Evolutionary conservation across 2,329 filamentous ascomycete genomes (phyloP), one percentile per base, ranked within the genome.

Genomic region (Sporothrix curviconia): DNA sequence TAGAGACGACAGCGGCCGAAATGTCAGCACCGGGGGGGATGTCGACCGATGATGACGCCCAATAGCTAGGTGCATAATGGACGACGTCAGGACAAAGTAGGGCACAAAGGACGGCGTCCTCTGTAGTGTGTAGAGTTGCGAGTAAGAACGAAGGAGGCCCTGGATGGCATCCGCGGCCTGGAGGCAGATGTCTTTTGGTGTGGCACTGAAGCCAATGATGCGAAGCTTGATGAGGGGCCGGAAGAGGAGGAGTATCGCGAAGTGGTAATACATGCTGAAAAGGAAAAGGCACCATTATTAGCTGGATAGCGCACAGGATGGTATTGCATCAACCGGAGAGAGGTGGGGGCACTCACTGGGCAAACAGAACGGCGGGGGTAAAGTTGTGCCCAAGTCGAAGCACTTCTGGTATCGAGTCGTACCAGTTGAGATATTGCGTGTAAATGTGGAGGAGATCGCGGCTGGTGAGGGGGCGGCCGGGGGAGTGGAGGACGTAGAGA

Each of bases 171-270:
- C 79, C 30, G 81, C 80, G 1, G 81, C 81, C 62, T 83, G 80
- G 2, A 77, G 77, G 68, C 86, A 89, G 15, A 87, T 81, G 60
- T 87, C 83, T 39, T 80, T 78, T 7, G 86, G 86, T 4, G 76
- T 75, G 2, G 89, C 74, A 53, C 80, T 78, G 7, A 84, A 87
- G 8, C 82, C 80, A 49, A 86, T 78, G 64, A 88, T 82, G 9
- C 75, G 74, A 7, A 84, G 66, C 61, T 82, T 88, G 65, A 89
- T 84, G 37, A 90, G 76, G 0, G 87, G 87, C 7, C 87, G 78
- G 67, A 90, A 90, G 1, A 91, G 78, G n/a, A 89, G 78, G 0
- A 87, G 69, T n/a, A 86, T 85, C 30, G 83, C 80, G 60, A 84
- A 85, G 65, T 88, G 80, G 66, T 87, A 87, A 61, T 87, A 83